These are phyloP conservation scores for Yamadazyma ubonensis DNA, from an alignment of 805 yeast species.

Conservation along the genomic window DNA sequence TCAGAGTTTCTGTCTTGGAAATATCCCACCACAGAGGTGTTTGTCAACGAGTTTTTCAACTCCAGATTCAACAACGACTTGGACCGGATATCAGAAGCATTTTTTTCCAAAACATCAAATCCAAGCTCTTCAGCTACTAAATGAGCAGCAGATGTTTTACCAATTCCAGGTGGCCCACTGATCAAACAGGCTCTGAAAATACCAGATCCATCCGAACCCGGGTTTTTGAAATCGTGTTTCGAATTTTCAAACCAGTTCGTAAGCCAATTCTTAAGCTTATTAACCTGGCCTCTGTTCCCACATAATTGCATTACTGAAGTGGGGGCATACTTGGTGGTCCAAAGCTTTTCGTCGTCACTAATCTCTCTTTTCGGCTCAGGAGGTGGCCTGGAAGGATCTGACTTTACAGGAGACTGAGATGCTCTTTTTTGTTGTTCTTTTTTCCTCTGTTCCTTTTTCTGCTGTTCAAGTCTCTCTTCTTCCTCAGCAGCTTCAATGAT, in stretches of 20 bases:
- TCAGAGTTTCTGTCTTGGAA: conserved; percentile 44
- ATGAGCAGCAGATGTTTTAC: conserved; percentile 82
- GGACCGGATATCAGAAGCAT: conserved; percentile 88
- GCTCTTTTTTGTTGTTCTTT: no score
- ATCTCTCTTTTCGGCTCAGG: conserved; percentile 31
- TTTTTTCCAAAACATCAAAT: conserved; percentile 71
- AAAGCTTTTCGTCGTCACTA: conserved; percentile 62
- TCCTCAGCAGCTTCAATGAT: conserved; percentile 53
- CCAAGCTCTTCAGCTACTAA: conserved; percentile 67
- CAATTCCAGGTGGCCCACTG: conserved; percentile 86
- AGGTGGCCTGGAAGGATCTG: conserved; percentile 14
- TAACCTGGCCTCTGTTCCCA: conserved; percentile 81
- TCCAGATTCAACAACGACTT: conserved; percentile 69
- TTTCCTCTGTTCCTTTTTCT: no score
- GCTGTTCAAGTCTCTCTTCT: conserved; percentile 32
- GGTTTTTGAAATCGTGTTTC: conserved; percentile 52
- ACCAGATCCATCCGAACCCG: conserved; percentile 66
- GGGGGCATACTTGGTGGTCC: conserved; percentile 97
- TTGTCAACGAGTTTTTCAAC: conserved; percentile 69
- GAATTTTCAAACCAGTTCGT: conserved; percentile 65
- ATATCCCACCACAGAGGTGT: conserved; percentile 80
- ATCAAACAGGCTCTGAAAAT: conserved; percentile 79
- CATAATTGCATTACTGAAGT: conserved; percentile 70
- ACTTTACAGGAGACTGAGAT: background rate
- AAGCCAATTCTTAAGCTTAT: conserved; percentile 71